Percentiles rank a stretch among this genome's conserved stretches.
phyloP scores from a whole-genome alignment of 2,329 filamentous ascomycete genomes.

The Phialophora tarda region DNA sequence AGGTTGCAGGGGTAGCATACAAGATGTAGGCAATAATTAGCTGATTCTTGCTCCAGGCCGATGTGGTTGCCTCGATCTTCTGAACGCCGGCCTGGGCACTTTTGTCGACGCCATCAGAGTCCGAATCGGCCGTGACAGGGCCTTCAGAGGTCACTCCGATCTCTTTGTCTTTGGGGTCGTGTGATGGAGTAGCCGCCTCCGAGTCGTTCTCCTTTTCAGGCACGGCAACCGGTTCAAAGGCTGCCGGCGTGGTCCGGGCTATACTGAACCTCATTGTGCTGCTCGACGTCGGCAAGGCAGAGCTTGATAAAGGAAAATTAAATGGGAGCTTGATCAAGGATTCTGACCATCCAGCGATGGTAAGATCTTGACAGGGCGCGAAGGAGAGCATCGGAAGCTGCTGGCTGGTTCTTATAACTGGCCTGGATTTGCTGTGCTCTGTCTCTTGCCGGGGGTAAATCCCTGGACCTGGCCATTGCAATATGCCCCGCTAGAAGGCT shows the following conservation, averaged over 20 bases:
- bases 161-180: slow-evolving; percentile 10
- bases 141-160: not conserved
- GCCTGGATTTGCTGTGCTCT: not conserved
- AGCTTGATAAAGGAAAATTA: not conserved
- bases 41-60: slow-evolving; percentile 47
- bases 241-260: slow-evolving; percentile 8
- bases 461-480: not conserved
- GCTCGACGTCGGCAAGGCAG: not conserved
- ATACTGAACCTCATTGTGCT: slow-evolving; percentile 16
- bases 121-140: not conserved
- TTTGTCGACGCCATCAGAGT: slow-evolving; percentile 38
- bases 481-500: not conserved
- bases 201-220: not conserved
- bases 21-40: slow-evolving; percentile 9
- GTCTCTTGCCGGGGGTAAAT: not conserved
- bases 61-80: slow-evolving; percentile 50
- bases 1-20: not conserved
- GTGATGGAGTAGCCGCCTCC: not conserved
- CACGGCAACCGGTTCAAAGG: slow-evolving; percentile 12
- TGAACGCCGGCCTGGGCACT: slow-evolving; percentile 46
- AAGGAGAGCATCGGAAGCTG: not conserved
- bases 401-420: not conserved
- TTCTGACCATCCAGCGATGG: not conserved
- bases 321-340: not conserved
- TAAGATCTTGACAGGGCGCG: not conserved